Percentiles rank a stretch among this genome's conserved stretches.
Conservation (phyloP, 306 rosid genomes). For the Amphicarpaea edgeworthii region DNA sequence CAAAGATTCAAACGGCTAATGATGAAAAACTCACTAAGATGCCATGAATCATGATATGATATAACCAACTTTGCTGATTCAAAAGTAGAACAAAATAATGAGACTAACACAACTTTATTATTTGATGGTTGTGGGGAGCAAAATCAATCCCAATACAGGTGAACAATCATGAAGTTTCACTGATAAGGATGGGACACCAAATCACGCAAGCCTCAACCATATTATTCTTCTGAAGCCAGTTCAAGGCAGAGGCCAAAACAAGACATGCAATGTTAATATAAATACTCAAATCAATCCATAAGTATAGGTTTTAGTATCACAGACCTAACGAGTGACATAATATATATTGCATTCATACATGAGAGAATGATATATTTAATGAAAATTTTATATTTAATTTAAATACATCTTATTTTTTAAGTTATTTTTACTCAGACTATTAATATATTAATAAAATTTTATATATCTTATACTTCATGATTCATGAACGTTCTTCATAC, state of each 20-base stretch:
- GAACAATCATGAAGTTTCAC: conserved; percentile 72
- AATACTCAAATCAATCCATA: neutral
- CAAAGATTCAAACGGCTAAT: conserved; percentile 73
- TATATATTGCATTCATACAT: no score
- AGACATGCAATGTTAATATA: neutral
- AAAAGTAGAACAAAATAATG: conserved; percentile 79
- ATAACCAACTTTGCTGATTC: conserved; percentile 72
- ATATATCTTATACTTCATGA: neutral
- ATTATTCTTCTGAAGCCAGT: conserved; percentile 22
- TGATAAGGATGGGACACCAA: conserved; percentile 71
- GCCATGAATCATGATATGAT: no score
- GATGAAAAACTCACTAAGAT: conserved; percentile 91
- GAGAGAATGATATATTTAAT: no score
- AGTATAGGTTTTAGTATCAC: neutral
- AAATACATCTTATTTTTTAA: no score
- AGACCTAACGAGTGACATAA: no score
- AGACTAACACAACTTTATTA: conserved; percentile 64
- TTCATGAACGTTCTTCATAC: neutral
- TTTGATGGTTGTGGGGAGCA: conserved; percentile 89
- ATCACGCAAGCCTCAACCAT: conserved; percentile 52
- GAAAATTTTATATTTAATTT: no score
- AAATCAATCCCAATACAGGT: conserved; percentile 77
- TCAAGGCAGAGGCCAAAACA: neutral
- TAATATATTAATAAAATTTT: no score
- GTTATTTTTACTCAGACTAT: no score